A percentile compares a stretch with the other conserved stretches of the same genome.
phyloP scores from a whole-genome alignment of 129 eudicot genomes.

The Saposhnikovia divaricata region DNA sequence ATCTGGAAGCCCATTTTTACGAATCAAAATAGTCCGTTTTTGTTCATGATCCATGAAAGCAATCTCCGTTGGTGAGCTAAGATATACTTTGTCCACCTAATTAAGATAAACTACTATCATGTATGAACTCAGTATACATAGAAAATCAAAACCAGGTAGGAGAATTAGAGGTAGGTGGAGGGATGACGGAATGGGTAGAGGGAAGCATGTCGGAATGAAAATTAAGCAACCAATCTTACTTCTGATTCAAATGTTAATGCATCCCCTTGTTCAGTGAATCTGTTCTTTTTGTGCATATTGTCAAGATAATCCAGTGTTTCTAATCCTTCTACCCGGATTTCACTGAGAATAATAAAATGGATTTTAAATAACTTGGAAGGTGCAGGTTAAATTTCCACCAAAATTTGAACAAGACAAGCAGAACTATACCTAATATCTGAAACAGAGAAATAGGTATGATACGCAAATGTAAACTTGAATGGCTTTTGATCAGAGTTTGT shows the following conservation, averaged over 20 bases:
- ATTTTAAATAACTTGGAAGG: neutral
- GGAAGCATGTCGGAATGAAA: neutral
- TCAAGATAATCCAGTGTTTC: slow-evolving; percentile 77
- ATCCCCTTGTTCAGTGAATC: slow-evolving; percentile 72
- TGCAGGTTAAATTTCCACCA: neutral
- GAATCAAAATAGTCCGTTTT: slow-evolving; percentile 57
- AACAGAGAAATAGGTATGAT: slow-evolving; percentile 85
- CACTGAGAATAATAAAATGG: slow-evolving; percentile 36
- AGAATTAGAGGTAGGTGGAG: neutral
- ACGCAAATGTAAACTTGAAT: slow-evolving; percentile 62
- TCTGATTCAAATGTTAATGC: slow-evolving; percentile 75
- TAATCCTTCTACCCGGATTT: slow-evolving; percentile 78
- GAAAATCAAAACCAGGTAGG: neutral
- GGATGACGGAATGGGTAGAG: neutral
- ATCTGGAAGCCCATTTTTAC: slow-evolving; percentile 80
- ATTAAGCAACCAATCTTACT: slow-evolving; percentile 30
- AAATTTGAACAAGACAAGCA: neutral
- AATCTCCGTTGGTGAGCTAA: slow-evolving; percentile 66
- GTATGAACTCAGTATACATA: slow-evolving; percentile 6
- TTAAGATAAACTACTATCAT: neutral
- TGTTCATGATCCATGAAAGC: slow-evolving; percentile 64
- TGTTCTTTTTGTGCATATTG: slow-evolving; percentile 49
- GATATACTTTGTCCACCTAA: slow-evolving; percentile 76
- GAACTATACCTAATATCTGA: slow-evolving; percentile 71
- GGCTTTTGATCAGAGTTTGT: slow-evolving; percentile 57